Percentiles rank a stretch among this genome's conserved stretches.
phyloP scores from a whole-genome alignment of 2,329 filamentous ascomycete genomes.

The Coniochaeta sp. region DNA sequence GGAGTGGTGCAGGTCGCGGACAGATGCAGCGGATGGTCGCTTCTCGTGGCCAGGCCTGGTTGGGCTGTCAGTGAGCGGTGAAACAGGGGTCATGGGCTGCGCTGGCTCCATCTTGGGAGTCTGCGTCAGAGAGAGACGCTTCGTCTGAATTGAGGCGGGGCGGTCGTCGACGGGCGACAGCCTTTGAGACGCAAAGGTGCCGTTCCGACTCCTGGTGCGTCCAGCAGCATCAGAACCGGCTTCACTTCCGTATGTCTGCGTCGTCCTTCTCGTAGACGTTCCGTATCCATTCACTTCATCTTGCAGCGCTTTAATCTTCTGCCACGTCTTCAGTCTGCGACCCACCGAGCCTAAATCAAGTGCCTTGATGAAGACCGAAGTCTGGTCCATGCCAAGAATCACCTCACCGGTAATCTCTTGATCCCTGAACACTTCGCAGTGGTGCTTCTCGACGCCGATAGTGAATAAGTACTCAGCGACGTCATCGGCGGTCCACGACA shows the following conservation, averaged over 20 bases:
- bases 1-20: conserved; percentile 76
- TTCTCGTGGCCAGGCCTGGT: conserved; percentile 42
- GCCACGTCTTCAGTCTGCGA: conserved; percentile 85
- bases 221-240: conserved; percentile 46
- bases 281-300: conserved; percentile 65
- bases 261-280: conserved; percentile 39
- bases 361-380: conserved; percentile 89
- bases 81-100: conserved; percentile 33
- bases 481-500: conserved; percentile 69
- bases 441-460: conserved; percentile 74
- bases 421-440: conserved; percentile 90
- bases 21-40: conserved; percentile 71
- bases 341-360: conserved; percentile 91
- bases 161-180: conserved; percentile 34
- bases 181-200: conserved; percentile 45
- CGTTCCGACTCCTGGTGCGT: conserved; percentile 46
- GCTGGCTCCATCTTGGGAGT: conserved; percentile 37
- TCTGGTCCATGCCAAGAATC: conserved; percentile 88
- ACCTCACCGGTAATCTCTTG: conserved; percentile 96
- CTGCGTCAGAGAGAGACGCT: conserved; percentile 41
- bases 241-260: conserved; percentile 51
- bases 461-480: conserved; percentile 88
- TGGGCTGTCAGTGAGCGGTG: conserved; percentile 37
- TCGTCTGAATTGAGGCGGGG: conserved; percentile 37
- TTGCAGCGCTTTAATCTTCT: conserved; percentile 88